Evolutionary conservation across 2,329 filamentous ascomycete genomes (phyloP).

Genomic region (Podosphaera fusca): DNA sequence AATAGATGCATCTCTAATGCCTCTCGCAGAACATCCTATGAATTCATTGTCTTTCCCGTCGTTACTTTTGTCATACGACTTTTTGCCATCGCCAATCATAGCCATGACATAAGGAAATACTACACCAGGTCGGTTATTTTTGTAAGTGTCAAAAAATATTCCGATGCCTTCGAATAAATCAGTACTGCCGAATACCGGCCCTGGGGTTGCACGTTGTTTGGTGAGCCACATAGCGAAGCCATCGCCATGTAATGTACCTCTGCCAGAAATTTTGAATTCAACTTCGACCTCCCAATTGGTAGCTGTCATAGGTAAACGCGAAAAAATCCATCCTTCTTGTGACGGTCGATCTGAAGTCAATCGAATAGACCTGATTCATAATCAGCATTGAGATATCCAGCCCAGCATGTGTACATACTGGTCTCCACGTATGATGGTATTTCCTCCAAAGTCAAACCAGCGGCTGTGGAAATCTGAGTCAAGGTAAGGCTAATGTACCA

Average conservation of each 20-base stretch:
- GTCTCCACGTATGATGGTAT: constrained; percentile 60
- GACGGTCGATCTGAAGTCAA: constrained; percentile 78
- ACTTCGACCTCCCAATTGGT: constrained; percentile 98
- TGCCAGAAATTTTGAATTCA: constrained; percentile 82
- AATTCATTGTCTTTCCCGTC: constrained; percentile 87
- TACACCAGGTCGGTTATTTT: constrained; percentile 90
- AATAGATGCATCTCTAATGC: constrained; percentile 56
- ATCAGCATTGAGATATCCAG: not conserved
- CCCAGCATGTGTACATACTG: constrained; percentile 26
- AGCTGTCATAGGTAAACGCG: constrained; percentile 76
- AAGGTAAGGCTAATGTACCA: constrained; percentile 52
- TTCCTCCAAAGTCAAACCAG: constrained; percentile 97
- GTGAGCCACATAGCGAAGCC: constrained; percentile 97
- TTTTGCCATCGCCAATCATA: constrained; percentile 85
- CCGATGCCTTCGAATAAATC: constrained; percentile 88
- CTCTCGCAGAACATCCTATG: constrained; percentile 83
- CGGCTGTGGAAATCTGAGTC: constrained; percentile 95
- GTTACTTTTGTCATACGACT: constrained; percentile 72
- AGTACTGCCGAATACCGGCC: constrained; percentile 66
- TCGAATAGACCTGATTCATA: constrained; percentile 54
- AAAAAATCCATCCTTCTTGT: constrained; percentile 83
- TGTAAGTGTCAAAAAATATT: constrained; percentile 91
- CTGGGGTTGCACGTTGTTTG: constrained; percentile 61
- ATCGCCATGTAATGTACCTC: constrained; percentile 78
- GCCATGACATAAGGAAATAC: constrained; percentile 98